Conservation (phyloP, 352 stramenopile genomes). For the Phytophthora capsici region DNA sequence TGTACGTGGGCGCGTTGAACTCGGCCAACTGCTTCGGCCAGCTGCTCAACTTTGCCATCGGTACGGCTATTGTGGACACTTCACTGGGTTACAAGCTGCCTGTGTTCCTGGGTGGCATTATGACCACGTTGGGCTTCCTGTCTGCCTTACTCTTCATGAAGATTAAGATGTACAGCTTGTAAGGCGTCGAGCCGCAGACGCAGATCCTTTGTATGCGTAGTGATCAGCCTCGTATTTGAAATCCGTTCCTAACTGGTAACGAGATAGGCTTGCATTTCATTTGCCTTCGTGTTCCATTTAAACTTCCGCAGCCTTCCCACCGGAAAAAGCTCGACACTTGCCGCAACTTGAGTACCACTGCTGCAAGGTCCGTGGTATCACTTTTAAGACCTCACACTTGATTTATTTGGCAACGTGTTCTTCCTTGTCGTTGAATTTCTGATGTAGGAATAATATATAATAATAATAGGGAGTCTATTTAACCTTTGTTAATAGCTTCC, state of each 20-base stretch:
- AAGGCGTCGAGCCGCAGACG: slow-evolving; percentile 15
- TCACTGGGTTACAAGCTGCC: slow-evolving; percentile 45
- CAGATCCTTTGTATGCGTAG: slow-evolving; percentile 23
- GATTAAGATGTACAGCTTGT: slow-evolving; percentile 70
- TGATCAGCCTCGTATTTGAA: slow-evolving; percentile 11
- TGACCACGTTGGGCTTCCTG: slow-evolving; percentile 46
- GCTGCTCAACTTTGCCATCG: slow-evolving; percentile 34
- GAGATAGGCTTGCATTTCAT: slow-evolving; percentile 22
- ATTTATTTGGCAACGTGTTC: slow-evolving; percentile 10
- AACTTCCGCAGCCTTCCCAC: background rate
- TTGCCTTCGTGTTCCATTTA: background rate
- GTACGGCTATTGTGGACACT: slow-evolving; percentile 32
- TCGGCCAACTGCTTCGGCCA: slow-evolving; percentile 48
- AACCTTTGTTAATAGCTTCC: no score
- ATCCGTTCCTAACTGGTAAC: slow-evolving; percentile 9
- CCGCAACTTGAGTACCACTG: background rate
- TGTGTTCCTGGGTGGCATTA: slow-evolving; percentile 35
- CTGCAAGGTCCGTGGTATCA: background rate
- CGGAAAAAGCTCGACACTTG: slow-evolving; percentile 6
- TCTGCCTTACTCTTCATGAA: slow-evolving; percentile 50
- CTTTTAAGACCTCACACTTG: slow-evolving; percentile 2
- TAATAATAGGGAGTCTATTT: no score
- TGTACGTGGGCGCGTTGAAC: slow-evolving; percentile 63
- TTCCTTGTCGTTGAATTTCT: slow-evolving; percentile 1
- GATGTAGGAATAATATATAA: no score